Evolutionary conservation across 768 basidiomycete species (phyloP).

Genomic region (Lactifluus echinatus): DNA sequence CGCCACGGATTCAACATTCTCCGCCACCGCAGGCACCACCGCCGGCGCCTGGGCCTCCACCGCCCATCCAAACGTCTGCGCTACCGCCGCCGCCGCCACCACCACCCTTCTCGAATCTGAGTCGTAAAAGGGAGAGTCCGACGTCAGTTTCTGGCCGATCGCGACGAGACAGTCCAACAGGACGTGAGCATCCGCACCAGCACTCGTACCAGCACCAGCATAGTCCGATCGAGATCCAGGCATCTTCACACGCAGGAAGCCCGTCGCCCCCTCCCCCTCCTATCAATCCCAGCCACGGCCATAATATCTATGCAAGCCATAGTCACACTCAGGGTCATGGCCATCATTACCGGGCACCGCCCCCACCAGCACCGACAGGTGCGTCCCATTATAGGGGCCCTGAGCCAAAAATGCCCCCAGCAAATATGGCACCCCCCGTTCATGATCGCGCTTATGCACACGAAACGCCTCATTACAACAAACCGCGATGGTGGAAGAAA

Average conservation of each 20-base stretch:
- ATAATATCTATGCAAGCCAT: neutral
- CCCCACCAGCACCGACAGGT: neutral
- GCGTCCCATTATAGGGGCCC: neutral
- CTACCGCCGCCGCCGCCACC: slow-evolving; percentile 2
- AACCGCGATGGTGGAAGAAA: slow-evolving; percentile 12
- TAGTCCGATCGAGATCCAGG: slow-evolving; percentile 6
- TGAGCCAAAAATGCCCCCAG: neutral
- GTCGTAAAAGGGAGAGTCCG: slow-evolving; percentile 13
- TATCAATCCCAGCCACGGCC: neutral
- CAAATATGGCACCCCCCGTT: neutral
- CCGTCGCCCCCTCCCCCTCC: slow-evolving; percentile 8
- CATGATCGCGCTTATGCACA: slow-evolving; percentile 4
- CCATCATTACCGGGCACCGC: neutral
- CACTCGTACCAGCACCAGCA: no score
- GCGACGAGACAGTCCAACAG: slow-evolving; percentile 13
- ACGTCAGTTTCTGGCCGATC: slow-evolving; percentile 5
- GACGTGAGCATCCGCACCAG: slow-evolving; percentile 12
- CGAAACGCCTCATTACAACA: slow-evolving; percentile 9
- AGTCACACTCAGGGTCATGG: neutral
- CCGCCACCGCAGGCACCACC: slow-evolving; percentile 6
- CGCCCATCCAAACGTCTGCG: slow-evolving; percentile 8
- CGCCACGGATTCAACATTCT: neutral
- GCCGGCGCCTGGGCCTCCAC: slow-evolving; percentile 4
- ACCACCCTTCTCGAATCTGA: neutral
- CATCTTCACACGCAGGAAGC: slow-evolving; percentile 1